These are phyloP conservation scores for Sporopachydermia cereana DNA, from an alignment of 1,139 yeast genomes.

Conservation along the genomic window DNA sequence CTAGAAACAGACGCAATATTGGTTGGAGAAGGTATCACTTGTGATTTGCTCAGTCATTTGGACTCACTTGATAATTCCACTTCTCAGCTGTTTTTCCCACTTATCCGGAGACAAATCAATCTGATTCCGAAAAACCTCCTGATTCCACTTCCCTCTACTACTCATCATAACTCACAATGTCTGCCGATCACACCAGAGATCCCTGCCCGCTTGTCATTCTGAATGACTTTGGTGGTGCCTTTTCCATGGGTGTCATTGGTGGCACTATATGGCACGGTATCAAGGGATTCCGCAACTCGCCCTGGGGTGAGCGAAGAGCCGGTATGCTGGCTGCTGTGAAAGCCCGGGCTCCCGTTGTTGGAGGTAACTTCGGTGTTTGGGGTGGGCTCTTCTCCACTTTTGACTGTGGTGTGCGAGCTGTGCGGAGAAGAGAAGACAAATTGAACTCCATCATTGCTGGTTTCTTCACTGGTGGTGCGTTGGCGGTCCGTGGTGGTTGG, in stretches of 20 bases:
- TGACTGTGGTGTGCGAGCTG: conserved; percentile 91
- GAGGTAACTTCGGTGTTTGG: conserved; percentile 99
- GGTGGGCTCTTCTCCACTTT: conserved; percentile 95
- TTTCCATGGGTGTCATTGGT: conserved; percentile 96
- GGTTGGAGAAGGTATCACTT: too few relatives aligned
- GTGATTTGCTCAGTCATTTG: too few relatives aligned
- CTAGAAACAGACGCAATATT: too few relatives aligned
- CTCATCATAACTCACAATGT: too few relatives aligned
- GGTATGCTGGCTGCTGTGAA: conserved; percentile 88
- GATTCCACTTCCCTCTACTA: too few relatives aligned
- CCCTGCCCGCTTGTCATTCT: conserved; percentile 96
- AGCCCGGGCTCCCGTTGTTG: conserved; percentile 96
- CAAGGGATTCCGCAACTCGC: conserved; percentile 96
- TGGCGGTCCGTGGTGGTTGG: conserved; percentile 98
- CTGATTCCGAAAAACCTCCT: too few relatives aligned
- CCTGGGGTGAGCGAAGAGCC: conserved; percentile 84
- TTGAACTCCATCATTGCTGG: conserved; percentile 98
- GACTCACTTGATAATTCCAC: too few relatives aligned
- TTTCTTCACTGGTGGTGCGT: conserved; percentile 94
- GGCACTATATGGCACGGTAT: conserved; percentile 99
- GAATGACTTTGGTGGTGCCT: conserved; percentile 97
- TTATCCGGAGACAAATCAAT: too few relatives aligned
- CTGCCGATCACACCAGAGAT: conserved; percentile 97
- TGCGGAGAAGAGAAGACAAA: conserved; percentile 96
- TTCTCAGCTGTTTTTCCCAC: too few relatives aligned